Percentiles rank a stretch among this genome's conserved stretches.
Evolutionary conservation across 352 stramenopile species (phyloP).

Genomic region (Globisporangium rhizosaccharum): DNA sequence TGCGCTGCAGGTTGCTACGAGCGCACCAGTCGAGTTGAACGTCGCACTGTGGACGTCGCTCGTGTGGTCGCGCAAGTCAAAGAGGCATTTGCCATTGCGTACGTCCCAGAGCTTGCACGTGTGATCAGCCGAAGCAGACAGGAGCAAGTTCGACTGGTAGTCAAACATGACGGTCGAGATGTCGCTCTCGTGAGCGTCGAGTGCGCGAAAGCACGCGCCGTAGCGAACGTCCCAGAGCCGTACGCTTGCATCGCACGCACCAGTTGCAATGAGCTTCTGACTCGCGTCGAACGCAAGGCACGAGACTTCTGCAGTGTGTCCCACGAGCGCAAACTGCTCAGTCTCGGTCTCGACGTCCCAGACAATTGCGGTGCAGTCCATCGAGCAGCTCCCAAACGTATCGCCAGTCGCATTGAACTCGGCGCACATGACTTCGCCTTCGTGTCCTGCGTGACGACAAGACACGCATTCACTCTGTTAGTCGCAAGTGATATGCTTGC

Average conservation of each 20-base stretch:
- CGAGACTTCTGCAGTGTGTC: slow-evolving; percentile 63
- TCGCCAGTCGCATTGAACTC: slow-evolving; percentile 33
- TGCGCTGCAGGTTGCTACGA: slow-evolving; percentile 43
- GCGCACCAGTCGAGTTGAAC: slow-evolving; percentile 66
- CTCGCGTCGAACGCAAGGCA: slow-evolving; percentile 53
- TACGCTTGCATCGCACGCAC: slow-evolving; percentile 62
- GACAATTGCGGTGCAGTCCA: slow-evolving; percentile 61
- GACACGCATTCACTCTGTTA: background rate
- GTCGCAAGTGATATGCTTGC: no score
- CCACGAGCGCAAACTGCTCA: slow-evolving; percentile 33
- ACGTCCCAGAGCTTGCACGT: slow-evolving; percentile 74
- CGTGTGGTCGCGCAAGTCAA: slow-evolving; percentile 46
- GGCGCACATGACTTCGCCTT: slow-evolving; percentile 49
- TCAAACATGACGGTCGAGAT: slow-evolving; percentile 66
- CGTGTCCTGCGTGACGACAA: slow-evolving; percentile 25
- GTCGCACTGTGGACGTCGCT: slow-evolving; percentile 45
- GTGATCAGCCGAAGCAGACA: slow-evolving; percentile 47
- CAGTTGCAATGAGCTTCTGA: slow-evolving; percentile 43
- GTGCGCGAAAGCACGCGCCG: slow-evolving; percentile 62
- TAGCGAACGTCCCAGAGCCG: slow-evolving; percentile 69
- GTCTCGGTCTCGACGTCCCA: slow-evolving; percentile 57
- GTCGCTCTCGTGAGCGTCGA: slow-evolving; percentile 49
- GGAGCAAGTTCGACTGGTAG: slow-evolving; percentile 43
- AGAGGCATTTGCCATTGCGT: slow-evolving; percentile 52
- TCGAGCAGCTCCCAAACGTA: slow-evolving; percentile 61